phyloP scores from a whole-genome alignment of 2,329 filamentous ascomycete species.

The Colletotrichum kahawae region DNA sequence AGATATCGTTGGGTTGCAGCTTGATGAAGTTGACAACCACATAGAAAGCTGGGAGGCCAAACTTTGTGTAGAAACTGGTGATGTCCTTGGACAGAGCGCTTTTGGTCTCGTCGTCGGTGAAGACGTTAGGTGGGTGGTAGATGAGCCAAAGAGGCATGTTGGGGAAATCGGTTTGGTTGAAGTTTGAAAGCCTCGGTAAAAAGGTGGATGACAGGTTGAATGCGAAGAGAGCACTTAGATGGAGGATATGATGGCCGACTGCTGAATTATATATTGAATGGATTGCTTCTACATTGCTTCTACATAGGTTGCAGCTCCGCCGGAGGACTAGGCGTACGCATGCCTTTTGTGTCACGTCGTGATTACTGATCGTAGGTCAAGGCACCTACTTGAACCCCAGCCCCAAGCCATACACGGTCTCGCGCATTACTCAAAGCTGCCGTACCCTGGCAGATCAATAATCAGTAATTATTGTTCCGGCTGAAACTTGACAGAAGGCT shows the following conservation, averaged over 20 bases:
- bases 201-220: neutral
- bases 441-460: neutral
- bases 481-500: neutral
- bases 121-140: constrained; percentile 41
- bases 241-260: neutral
- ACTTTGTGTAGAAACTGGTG: constrained; percentile 30
- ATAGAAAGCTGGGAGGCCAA: constrained; percentile 46
- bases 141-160: constrained; percentile 49
- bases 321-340: neutral
- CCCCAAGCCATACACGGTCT: neutral
- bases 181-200: neutral
- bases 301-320: neutral
- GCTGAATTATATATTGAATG: neutral
- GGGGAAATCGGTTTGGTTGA: neutral
- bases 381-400: neutral
- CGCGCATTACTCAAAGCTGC: neutral
- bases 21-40: constrained; percentile 45
- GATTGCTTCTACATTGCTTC: neutral
- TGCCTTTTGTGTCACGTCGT: neutral
- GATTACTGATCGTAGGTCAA: neutral
- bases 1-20: constrained; percentile 29
- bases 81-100: constrained; percentile 36
- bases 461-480: neutral
- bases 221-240: neutral
- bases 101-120: constrained; percentile 32